Base-by-base conservation (phyloP, 2,329 filamentous ascomycete genomes). In the Hymenoscyphus albidus region DNA sequence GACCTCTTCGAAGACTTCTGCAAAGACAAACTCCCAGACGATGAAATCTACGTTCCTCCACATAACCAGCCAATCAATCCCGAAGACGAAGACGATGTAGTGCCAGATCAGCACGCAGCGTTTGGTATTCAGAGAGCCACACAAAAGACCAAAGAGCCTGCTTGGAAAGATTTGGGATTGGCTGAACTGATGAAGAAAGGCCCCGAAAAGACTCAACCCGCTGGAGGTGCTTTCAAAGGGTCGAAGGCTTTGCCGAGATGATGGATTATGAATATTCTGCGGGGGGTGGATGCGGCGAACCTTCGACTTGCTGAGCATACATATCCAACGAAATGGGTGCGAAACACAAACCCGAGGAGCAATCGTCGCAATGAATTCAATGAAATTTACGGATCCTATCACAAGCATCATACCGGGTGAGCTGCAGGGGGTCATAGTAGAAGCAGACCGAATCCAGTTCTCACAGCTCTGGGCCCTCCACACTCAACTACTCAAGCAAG, bases 11-110 rank as follows among this genome's bases (percentile, higher is more conserved):
- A 94, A 75, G 87, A 89, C 76, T 89, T 90, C 74, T 88, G 86
- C 82, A 85, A 85, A 74, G 87, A 89, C 78, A 84, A 82, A 73
- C 83, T 90, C 56, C 87, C 88, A n/a, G 80, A 83, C 67, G 91
- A 95, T 78, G 90, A 93, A 64, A 91, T 95, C 74, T 90, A 91
- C 76, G 89, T 96, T n/a, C 86, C 89, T 40, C 86, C 87, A 7
- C 86, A 92, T 67, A 86, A 93, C 74, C 90, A 92, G 75, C 92
- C 91, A 51, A 83, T 93, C 74, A 94, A 95, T 75, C 91, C 92
- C 0, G 91, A 95, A 77, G 91, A 95, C 75, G 91, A 95, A 78
- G 92, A 95, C 74, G 91, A 95, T 73, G 89, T 95, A 3, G 91
- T 95, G 4, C 91, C 92, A 0, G 91, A 95, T 76, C 91, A 95